Evolutionary conservation across 169 alveolate genomes (phyloP).

Genomic region (Amoebophrya sp.): DNA sequence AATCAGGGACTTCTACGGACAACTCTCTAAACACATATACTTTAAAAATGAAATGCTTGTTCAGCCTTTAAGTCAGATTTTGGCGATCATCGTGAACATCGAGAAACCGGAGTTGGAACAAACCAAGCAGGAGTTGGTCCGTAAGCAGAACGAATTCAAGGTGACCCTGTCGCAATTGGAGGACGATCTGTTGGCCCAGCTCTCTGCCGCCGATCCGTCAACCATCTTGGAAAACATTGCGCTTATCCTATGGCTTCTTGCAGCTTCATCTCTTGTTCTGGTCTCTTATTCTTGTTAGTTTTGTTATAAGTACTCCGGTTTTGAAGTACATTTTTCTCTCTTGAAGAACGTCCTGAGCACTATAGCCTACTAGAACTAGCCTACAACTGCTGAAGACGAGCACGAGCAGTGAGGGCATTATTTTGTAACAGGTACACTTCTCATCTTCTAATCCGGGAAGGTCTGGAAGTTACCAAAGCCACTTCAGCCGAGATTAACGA

Average conservation of each 20-base stretch:
- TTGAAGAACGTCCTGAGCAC: too few relatives aligned
- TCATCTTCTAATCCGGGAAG: too few relatives aligned
- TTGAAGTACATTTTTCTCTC: too few relatives aligned
- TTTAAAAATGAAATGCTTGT: neutral
- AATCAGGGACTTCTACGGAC: neutral
- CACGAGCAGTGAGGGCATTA: too few relatives aligned
- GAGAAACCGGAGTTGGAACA: constrained; percentile 92
- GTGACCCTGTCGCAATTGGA: constrained; percentile 83
- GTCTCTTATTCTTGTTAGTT: too few relatives aligned
- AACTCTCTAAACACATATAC: too few relatives aligned
- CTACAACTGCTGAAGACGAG: too few relatives aligned
- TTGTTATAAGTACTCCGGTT: too few relatives aligned
- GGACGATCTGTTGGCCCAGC: constrained; percentile 78
- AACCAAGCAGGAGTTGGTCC: constrained; percentile 81
- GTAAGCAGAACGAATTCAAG: constrained; percentile 83
- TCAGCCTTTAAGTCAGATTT: constrained; percentile 53
- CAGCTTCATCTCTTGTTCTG: too few relatives aligned
- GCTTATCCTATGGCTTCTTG: too few relatives aligned
- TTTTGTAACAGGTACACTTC: too few relatives aligned
- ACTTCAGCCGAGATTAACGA: constrained; percentile 81
- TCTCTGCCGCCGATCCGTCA: constrained; percentile 89
- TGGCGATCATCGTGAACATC: constrained; percentile 87
- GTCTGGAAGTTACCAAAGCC: constrained; percentile 81
- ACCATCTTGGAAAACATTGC: constrained; percentile 84
- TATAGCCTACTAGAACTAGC: too few relatives aligned